Evolutionary conservation across 495 filamentous ascomycete genomes (phyloP).

Genomic region (Xylaria flabelliformis): DNA sequence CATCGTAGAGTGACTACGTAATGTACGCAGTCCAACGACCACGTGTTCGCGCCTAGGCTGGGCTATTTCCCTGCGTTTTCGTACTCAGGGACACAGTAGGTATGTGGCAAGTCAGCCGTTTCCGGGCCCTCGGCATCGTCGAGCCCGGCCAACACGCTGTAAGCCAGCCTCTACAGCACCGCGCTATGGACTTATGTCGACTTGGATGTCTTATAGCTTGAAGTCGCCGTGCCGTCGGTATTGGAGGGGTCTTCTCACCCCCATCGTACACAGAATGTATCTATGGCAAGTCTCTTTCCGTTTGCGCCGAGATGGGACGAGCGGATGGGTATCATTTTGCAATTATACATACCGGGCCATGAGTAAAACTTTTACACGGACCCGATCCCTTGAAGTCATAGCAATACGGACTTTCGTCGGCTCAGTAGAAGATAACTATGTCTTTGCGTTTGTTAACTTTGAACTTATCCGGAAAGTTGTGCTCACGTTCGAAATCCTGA

Average conservation of each 20-base stretch:
- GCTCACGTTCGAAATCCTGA: neutral
- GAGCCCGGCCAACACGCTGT: too few relatives aligned
- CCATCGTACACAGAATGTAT: neutral
- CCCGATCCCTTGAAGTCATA: neutral
- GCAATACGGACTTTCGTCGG: neutral
- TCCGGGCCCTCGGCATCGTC: too few relatives aligned
- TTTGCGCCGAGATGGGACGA: neutral
- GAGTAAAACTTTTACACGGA: neutral
- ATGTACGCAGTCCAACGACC: too few relatives aligned
- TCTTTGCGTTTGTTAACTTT: neutral
- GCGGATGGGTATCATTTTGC: neutral
- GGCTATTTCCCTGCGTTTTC: neutral
- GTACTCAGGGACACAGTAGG: too few relatives aligned
- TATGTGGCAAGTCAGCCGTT: too few relatives aligned
- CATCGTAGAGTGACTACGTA: neutral
- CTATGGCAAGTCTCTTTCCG: neutral
- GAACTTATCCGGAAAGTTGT: neutral
- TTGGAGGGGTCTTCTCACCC: neutral
- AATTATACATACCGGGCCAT: too few relatives aligned
- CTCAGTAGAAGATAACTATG: neutral
- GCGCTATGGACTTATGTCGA: too few relatives aligned
- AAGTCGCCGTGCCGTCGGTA: neutral
- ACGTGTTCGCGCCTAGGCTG: neutral
- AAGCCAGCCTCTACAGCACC: too few relatives aligned
- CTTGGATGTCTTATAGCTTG: neutral